Base-by-base conservation (phyloP, 495 filamentous ascomycete genomes). In the Xylaria telfairii region DNA sequence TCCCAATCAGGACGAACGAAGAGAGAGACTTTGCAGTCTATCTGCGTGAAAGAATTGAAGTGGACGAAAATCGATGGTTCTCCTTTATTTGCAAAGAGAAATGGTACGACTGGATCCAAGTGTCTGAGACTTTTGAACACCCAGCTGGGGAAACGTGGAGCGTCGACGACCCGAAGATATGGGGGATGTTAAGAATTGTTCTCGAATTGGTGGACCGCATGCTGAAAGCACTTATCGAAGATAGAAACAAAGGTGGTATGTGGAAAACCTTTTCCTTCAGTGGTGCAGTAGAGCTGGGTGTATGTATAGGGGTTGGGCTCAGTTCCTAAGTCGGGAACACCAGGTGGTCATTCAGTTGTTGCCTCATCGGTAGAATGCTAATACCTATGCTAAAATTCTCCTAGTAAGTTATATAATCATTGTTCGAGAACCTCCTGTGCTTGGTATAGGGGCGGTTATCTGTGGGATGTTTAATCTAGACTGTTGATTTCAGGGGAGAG, bases 221-320 rank as follows among this genome's bases (percentile, higher is more conserved):
- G 17, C 28, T 65, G 5, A 1, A 53, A 24, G 30, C 63, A 41
- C 46, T 65, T n/a, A 65, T 65, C 21, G 28, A 39, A 10, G 63
- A 65, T 7, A 51, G 24, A 41, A 28, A 65, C 4, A 30, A 51
- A 21, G 63, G 46, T 65, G 63, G 63, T 65, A 53, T 24, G 63
- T 53, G n/a, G 13, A 13, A 51, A 32, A 2, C 56, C 34, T 28
- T 21, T 51, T 37, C 10, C 30, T 26, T 39, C 4, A 21, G 17
- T 30, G 15, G n/a, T n/a, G n/a, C n/a, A n/a, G n/a, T n/a, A n/a
- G n/a, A n/a, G n/a, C n/a, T n/a, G n/a, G n/a, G n/a, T n/a, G n/a
- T n/a, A n/a, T n/a, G n/a, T n/a, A n/a, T n/a, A n/a, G n/a, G n/a
- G n/a, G n/a, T n/a, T n/a, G n/a, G n/a, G n/a, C n/a, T n/a, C n/a